Base-by-base conservation (phyloP, 2,329 filamentous ascomycete species). In the Phoma sp. region DNA sequence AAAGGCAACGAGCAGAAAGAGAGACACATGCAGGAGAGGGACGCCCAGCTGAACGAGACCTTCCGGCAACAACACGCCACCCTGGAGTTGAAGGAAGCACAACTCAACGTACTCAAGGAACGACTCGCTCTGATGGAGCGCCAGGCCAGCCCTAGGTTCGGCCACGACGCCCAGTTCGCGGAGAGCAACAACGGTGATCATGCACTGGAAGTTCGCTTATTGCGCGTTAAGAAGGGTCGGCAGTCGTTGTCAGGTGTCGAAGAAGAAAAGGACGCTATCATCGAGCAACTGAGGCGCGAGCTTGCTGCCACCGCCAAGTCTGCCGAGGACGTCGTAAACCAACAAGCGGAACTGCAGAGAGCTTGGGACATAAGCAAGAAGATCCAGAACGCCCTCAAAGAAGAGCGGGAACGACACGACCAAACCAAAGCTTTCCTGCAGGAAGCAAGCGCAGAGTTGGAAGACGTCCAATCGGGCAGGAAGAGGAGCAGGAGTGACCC, bases 1-100 rank as follows among this genome's bases (percentile, higher is more conserved):
- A 74, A 74, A 52, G 67, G 63, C 17, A 73, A 69, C 52, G 71
- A 74, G 37, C 71, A 72, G 41, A 74, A 73, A 46, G 72, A 74
- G 46, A 69, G 59, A 51, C 57, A 61, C 39, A 68, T 74, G 45
- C 66, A 64, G 25, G 71, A 74, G 3, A 66, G 60, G 38, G 69
- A 74, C 39, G 48, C 51, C 10, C 68, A 67, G 22, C 43, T 70
- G 1, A 65, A 68, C n/a, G 65, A 70, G 12, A 62, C 68, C 27
- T 46, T 51, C 17, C 58, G 67, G 13, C 65, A 70, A 36, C 66
- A 73, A 48, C 69, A 62, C 41, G 59, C 67, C 10, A 57, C 64
- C 0, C 44, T 74, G 27, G 68, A 73, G 25, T 53, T 70, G 17
- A 74, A 72, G 35, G 68, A 74, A 35, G 61, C 67, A 5, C 69